A percentile compares a stretch with the other conserved stretches of the same genome.
Conservation (phyloP, 306 rosid species). For the Mucuna pruriens region DNA sequence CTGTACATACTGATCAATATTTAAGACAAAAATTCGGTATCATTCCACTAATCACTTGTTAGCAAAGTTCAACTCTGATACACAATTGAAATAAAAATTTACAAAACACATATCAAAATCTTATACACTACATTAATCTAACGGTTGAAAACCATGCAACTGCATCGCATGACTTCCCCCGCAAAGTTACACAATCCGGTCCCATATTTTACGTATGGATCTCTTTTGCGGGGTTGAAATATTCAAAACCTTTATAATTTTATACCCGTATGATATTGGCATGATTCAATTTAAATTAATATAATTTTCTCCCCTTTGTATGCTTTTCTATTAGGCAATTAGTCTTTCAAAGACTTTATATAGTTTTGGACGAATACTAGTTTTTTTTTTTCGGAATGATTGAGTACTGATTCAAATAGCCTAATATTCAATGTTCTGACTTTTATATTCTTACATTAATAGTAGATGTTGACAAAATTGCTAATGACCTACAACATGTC, state of each 20-base stretch:
- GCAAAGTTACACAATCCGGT: too few species aligned
- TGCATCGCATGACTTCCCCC: too few species aligned
- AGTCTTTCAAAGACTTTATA: background rate
- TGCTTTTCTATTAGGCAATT: background rate
- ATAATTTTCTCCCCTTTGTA: background rate
- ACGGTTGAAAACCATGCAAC: too few species aligned
- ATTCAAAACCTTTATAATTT: background rate
- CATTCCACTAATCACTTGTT: too few species aligned
- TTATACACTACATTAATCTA: too few species aligned
- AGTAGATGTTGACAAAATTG: slow-evolving; percentile 9
- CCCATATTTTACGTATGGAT: background rate
- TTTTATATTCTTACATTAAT: background rate
- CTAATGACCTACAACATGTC: background rate
- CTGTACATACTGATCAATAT: too few species aligned
- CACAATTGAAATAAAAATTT: too few species aligned
- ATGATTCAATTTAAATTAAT: background rate
- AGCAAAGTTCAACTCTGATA: too few species aligned
- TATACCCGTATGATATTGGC: background rate
- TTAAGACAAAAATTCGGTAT: too few species aligned
- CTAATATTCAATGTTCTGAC: slow-evolving; percentile 25
- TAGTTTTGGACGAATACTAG: background rate
- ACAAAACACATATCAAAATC: too few species aligned
- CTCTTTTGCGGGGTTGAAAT: background rate
- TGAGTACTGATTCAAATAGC: background rate
- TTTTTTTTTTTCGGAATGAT: background rate